Evolutionary conservation across 768 basidiomycete genomes (phyloP).

Genomic region (Lentinula raphanica): DNA sequence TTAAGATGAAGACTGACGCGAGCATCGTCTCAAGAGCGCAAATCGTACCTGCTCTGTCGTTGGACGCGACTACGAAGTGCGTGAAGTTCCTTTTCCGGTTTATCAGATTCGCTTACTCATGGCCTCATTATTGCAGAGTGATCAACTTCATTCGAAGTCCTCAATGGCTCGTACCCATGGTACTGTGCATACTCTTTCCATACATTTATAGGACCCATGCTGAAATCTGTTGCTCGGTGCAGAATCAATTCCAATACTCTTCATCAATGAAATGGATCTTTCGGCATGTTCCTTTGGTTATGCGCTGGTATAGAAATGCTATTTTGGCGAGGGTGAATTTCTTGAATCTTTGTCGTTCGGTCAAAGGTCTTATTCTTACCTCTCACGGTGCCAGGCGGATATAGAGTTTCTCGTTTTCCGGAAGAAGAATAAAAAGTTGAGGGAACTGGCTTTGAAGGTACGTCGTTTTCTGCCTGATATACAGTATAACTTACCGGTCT

Average conservation of each 20-base stretch:
- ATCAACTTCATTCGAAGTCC: conserved; percentile 20
- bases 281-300: conserved; percentile 42
- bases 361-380: neutral
- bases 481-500: too few species aligned
- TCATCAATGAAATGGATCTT: conserved; percentile 37
- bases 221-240: too few species aligned
- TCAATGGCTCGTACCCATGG: conserved; percentile 49
- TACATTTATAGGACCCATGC: too few species aligned
- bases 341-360: neutral
- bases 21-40: neutral
- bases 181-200: conserved; percentile 20
- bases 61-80: neutral
- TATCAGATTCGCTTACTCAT: neutral
- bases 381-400: conserved; percentile 33
- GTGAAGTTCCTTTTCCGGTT: neutral
- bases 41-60: neutral
- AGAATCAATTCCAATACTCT: neutral
- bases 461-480: too few species aligned
- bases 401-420: conserved; percentile 31
- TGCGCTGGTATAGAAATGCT: conserved; percentile 41
- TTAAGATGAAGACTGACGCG: too few species aligned
- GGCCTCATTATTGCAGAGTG: neutral
- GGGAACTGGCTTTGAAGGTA: conserved; percentile 26
- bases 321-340: conserved; percentile 41
- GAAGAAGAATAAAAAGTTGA: conserved; percentile 30